Base-by-base conservation (phyloP, 2,329 filamentous ascomycete genomes). In the Phialophora macrospora region DNA sequence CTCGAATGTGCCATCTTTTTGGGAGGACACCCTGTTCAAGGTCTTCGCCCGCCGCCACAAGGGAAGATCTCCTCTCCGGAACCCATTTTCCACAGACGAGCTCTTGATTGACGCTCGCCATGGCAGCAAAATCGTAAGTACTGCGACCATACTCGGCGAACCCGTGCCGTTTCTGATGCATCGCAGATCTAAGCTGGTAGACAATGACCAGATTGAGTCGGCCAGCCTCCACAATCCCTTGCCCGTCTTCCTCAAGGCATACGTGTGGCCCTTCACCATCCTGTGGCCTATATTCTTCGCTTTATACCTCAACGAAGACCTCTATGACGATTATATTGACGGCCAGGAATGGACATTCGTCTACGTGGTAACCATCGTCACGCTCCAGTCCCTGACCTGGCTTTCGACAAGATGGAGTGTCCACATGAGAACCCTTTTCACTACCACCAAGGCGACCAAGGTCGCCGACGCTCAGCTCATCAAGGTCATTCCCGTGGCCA, bases 271-370 rank as follows among this genome's bases (percentile, higher is more conserved):
- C 0, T 99, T 97, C 75, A 82, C 89, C 66, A 88, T 97, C 72
- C 83, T 93, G 74, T 99, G 96, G 93, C 95, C 96, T 60, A 81
- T 90, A 73, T 98, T 98, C 80, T 86, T 97, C 71, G 87, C 91
- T 77, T 88, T 93, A 79, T 98, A 97, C 78, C 87, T 96, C 61
- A 90, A 88, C 24, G 84, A 88, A 68, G 89, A 92, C 61, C 88
- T 91, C 71, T 99, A 99, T 79, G 90, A 96, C 71, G 90, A 89
- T 76, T 89, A 98, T 81, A 96, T 99, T 70, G 87, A 90, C 73
- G 93, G 90, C n/a, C 88, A 90, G 73, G 95, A 99, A 83, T 99
- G 95, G 94, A 98, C 96, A 0, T 96, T 97, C 77, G 92, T 99
- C 69, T 99, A 92, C 88, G 87, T 90, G 71, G 94, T 91, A 74